phyloP scores from a whole-genome alignment of 208 protist genomes.

The Crithidia brevicula region DNA sequence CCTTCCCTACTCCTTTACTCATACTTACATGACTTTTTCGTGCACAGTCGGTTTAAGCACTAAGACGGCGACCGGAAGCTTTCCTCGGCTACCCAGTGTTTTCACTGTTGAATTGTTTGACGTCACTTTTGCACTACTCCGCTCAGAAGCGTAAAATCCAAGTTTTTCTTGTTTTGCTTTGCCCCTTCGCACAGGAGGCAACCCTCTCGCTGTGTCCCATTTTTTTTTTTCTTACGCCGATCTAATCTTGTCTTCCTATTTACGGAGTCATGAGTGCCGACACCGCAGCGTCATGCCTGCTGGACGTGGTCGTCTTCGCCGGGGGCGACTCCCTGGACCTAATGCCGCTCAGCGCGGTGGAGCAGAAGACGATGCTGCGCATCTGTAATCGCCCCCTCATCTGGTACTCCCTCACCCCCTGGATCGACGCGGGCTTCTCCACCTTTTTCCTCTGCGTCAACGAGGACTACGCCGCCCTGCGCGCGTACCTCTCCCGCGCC shows the following conservation, averaged over 20 bases:
- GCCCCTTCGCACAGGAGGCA: too few relatives aligned
- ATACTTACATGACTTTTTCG: too few relatives aligned
- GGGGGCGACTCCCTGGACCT: conserved; percentile 56
- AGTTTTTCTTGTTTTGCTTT: too few relatives aligned
- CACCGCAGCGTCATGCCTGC: conserved; percentile 40
- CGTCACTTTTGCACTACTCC: too few relatives aligned
- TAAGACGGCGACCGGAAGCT: too few relatives aligned
- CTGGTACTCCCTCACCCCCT: conserved; percentile 80
- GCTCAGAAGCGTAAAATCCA: too few relatives aligned
- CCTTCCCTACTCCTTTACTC: too few relatives aligned
- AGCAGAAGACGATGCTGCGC: conserved; percentile 73
- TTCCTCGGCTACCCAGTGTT: too few relatives aligned
- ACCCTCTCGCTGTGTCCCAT: too few relatives aligned
- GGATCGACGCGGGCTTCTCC: conserved; percentile 70
- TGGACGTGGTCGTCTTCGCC: conserved; percentile 87
- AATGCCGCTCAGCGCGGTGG: conserved; percentile 60
- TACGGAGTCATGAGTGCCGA: conserved; percentile 13
- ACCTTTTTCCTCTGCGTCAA: conserved; percentile 85
- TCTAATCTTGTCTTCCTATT: not conserved
- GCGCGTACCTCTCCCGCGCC: conserved; percentile 65
- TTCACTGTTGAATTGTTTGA: too few relatives aligned
- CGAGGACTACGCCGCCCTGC: conserved; percentile 62
- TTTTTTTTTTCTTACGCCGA: not conserved
- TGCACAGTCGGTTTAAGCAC: too few relatives aligned
- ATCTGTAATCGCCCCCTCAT: conserved; percentile 85